Conservation (phyloP, 2,329 filamentous ascomycete genomes). For the Aspergillus latus region DNA sequence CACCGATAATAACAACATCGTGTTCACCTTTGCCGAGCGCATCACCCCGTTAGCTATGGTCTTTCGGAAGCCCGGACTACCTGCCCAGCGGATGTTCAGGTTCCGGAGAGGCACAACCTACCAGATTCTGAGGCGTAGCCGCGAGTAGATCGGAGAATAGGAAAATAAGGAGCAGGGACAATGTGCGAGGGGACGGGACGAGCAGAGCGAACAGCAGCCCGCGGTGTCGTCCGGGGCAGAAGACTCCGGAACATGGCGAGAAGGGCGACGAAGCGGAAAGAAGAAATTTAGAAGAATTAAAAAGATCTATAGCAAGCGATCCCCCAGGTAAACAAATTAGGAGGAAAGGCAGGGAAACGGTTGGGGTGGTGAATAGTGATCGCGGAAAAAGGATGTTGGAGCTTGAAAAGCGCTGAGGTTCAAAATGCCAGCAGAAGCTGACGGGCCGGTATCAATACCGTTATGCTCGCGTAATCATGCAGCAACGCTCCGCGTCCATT, state of each 20-base stretch:
- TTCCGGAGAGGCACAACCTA: conserved; percentile 24
- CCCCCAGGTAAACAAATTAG: conserved; percentile 29
- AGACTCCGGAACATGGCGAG: conserved; percentile 54
- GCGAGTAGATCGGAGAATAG: conserved; percentile 55
- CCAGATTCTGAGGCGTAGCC: conserved; percentile 56
- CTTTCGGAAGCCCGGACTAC: conserved; percentile 21
- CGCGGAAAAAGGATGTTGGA: conserved; percentile 29
- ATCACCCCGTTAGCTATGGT: conserved; percentile 20
- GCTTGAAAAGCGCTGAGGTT: conserved; percentile 21
- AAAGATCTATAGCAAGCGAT: conserved; percentile 30
- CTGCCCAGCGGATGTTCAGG: conserved; percentile 1
- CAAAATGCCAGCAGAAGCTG: conserved; percentile 23
- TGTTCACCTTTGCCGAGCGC: conserved; percentile 69
- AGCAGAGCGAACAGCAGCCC: conserved; percentile 42
- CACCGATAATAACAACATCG: conserved; percentile 95
- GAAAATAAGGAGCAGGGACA: conserved; percentile 41
- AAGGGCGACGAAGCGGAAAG: conserved; percentile 19
- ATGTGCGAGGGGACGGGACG: conserved; percentile 39
- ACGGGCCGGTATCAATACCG: conserved; percentile 24
- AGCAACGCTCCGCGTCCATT: conserved; percentile 16
- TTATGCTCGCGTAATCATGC: conserved; percentile 23
- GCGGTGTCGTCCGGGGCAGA: conserved; percentile 51
- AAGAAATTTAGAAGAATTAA: conserved; percentile 24
- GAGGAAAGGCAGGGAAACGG: conserved; percentile 26
- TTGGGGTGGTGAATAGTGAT: conserved; percentile 15